Conservation (phyloP, 202 grass and related monocot species). For the Setaria italica region DNA sequence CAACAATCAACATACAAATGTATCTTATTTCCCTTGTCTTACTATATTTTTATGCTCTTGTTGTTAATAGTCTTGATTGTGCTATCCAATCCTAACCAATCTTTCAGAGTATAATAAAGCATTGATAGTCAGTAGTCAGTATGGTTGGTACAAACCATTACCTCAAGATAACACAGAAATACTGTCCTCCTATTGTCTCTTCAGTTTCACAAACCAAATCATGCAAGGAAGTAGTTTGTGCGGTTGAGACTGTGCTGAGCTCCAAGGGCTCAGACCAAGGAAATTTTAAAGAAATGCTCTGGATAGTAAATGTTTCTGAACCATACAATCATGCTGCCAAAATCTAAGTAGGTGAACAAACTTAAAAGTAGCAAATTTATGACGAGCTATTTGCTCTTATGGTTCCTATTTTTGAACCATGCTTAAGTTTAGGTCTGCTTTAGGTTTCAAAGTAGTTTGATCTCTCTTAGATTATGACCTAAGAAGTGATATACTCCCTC, state of each 20-base stretch:
- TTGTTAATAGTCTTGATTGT: conserved; percentile 1
- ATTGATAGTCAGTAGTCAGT: neutral
- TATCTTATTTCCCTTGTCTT: conserved; percentile 21
- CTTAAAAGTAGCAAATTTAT: neutral
- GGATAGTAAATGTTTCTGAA: conserved; percentile 1
- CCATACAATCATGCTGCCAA: conserved; percentile 23
- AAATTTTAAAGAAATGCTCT: conserved; percentile 13
- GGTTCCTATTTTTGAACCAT: conserved; percentile 27
- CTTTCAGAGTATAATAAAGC: neutral
- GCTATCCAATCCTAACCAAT: conserved; percentile 12
- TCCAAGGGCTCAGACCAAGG: neutral
- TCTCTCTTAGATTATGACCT: conserved; percentile 30
- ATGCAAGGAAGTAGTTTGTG: conserved; percentile 19
- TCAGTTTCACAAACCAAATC: conserved; percentile 5
- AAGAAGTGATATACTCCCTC: conserved; percentile 21
- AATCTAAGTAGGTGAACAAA: neutral
- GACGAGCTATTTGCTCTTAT: neutral
- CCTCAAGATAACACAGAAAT: neutral
- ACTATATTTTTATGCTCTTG: conserved; percentile 2
- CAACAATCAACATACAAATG: conserved; percentile 35
- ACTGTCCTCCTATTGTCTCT: neutral
- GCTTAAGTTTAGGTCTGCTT: conserved; percentile 4
- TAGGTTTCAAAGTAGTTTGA: conserved; percentile 38
- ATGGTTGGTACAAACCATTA: conserved; percentile 15
- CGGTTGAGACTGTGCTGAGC: conserved; percentile 32